phyloP scores from a whole-genome alignment of 169 alveolate genomes.

The Plasmodium sp. region DNA sequence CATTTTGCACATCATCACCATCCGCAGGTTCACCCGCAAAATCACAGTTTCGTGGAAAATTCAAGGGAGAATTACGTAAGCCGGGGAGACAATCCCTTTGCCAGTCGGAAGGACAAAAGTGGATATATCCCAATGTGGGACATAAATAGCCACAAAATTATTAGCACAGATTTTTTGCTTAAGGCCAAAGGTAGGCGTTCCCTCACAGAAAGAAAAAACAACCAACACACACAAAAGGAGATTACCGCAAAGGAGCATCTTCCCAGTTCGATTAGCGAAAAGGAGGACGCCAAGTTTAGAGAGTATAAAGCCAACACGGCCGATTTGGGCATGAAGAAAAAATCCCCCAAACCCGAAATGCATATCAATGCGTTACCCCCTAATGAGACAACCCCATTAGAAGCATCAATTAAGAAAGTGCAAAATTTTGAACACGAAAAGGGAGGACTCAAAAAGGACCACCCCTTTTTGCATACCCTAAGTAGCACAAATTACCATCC shows the following conservation, averaged over 20 bases:
- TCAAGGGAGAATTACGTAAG: neutral
- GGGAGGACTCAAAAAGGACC: neutral
- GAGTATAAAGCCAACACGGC: neutral
- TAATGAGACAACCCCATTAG: neutral
- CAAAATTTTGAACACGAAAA: neutral
- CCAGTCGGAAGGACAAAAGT: neutral
- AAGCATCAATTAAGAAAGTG: neutral
- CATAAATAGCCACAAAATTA: neutral
- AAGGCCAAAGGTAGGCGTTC: conserved; percentile 8
- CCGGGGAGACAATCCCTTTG: neutral
- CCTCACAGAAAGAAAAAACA: neutral
- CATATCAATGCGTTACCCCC: neutral
- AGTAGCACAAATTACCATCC: neutral
- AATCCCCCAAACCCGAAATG: neutral
- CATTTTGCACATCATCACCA: neutral
- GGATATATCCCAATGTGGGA: neutral
- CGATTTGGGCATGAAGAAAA: neutral
- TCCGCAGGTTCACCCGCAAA: neutral
- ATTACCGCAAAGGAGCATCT: neutral
- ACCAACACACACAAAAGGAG: neutral
- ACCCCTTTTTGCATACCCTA: neutral
- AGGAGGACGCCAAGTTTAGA: neutral
- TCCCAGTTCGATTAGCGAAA: neutral
- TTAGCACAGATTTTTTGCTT: neutral
- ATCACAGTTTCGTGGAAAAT: neutral